Conservation (phyloP, 495 filamentous ascomycete species). For the Podospora bellae-mahoneyi region DNA sequence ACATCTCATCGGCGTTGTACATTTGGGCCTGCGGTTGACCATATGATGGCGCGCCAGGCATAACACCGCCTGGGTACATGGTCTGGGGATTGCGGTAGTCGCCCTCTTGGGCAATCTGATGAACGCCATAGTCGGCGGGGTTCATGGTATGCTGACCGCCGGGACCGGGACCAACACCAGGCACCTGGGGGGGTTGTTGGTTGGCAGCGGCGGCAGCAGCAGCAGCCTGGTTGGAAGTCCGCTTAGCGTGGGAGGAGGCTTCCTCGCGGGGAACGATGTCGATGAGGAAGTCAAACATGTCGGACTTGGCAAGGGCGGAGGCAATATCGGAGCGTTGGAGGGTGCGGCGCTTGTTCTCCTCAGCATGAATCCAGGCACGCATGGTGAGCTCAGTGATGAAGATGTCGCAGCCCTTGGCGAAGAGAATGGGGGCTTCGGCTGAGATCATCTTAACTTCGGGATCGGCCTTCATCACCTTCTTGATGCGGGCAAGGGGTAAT, state of each 20-base stretch:
- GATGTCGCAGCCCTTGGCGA: conserved; percentile 98
- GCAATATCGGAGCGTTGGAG: conserved; percentile 96
- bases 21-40: conserved; percentile 69
- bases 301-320: conserved; percentile 88
- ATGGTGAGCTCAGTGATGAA: conserved; percentile 99
- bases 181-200: conserved; percentile 49
- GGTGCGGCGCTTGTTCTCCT: conserved; percentile 96
- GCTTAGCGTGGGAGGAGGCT: conserved; percentile 77
- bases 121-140: conserved; percentile 61
- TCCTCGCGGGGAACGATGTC: conserved; percentile 98
- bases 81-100: conserved; percentile 72
- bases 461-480: conserved; percentile 99
- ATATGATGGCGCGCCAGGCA: conserved; percentile 66
- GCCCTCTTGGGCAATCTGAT: conserved; percentile 56
- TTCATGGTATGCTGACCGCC: conserved; percentile 46
- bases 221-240: conserved; percentile 44
- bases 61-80: conserved; percentile 78
- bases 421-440: conserved; percentile 94
- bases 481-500: conserved; percentile 91
- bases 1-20: conserved; percentile 82
- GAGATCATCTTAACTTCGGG: conserved; percentile 99
- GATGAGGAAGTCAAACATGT: conserved; percentile 99
- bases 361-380: conserved; percentile 99
- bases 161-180: conserved; percentile 59
- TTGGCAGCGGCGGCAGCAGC: conserved; percentile 45